Conservation (phyloP, 2,329 filamentous ascomycete genomes). For the Elsinoe batatas region DNA sequence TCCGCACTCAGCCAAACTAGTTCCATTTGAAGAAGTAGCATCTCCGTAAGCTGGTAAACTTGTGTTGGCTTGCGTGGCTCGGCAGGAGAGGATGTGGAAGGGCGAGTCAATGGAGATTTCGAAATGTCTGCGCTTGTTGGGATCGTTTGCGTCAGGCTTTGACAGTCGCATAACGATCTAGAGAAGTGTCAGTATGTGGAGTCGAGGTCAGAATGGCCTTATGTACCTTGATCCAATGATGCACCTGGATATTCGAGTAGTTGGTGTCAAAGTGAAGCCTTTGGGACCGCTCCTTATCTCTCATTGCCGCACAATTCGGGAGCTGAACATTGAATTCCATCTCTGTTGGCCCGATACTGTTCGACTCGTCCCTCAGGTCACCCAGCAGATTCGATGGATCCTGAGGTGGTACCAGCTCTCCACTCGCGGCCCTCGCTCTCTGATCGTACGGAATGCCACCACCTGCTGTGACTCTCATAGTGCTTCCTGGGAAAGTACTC, state of each 20-base stretch:
- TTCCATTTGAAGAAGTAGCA: constrained; percentile 31
- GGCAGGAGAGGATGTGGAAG: constrained; percentile 86
- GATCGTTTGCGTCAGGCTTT: constrained; percentile 67
- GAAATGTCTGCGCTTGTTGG: constrained; percentile 73
- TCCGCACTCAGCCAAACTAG: constrained; percentile 44
- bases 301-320: constrained; percentile 78
- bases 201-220: neutral
- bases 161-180: constrained; percentile 90
- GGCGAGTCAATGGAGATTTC: constrained; percentile 96
- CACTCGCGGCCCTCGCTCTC: constrained; percentile 45
- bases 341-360: constrained; percentile 70
- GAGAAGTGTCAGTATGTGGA: constrained; percentile 9
- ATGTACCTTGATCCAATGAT: constrained; percentile 89
- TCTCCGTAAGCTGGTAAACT: constrained; percentile 70
- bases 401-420: constrained; percentile 44
- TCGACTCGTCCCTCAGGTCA: constrained; percentile 64
- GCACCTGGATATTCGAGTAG: constrained; percentile 87
- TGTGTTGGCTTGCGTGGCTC: constrained; percentile 84
- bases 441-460: constrained; percentile 64
- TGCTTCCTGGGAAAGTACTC: constrained; percentile 63
- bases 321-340: constrained; percentile 91
- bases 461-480: constrained; percentile 66
- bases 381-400: constrained; percentile 65
- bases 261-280: constrained; percentile 82
- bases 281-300: constrained; percentile 54